phyloP scores from a whole-genome alignment of 306 rosid genomes.

The Gastrolobium villosum region DNA sequence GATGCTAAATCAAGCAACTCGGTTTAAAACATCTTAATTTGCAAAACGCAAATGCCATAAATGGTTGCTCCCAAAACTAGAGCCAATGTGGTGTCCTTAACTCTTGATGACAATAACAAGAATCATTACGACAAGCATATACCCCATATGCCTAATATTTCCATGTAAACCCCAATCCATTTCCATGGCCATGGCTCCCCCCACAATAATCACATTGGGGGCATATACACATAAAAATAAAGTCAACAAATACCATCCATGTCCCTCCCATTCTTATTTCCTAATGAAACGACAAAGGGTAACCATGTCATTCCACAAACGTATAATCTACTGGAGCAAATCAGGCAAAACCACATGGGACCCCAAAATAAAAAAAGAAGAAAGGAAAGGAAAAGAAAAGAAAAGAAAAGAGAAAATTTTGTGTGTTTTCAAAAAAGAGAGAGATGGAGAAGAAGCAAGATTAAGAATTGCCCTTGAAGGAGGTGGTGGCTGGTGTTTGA shows the following conservation, averaged over 20 bases:
- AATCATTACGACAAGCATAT: conserved; percentile 26
- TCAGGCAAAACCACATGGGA: conserved; percentile 43
- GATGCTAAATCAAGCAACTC: background rate
- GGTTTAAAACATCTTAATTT: background rate
- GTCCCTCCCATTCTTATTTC: background rate
- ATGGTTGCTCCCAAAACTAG: conserved; percentile 2
- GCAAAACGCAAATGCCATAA: conserved; percentile 4
- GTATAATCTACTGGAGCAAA: conserved; percentile 23
- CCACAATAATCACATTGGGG: background rate
- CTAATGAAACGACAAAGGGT: background rate
- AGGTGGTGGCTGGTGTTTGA: conserved; percentile 61
- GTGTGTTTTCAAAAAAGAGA: background rate
- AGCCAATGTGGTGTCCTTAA: conserved; percentile 5
- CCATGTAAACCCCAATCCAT: conserved; percentile 9
- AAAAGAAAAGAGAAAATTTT: background rate
- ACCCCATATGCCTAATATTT: conserved; percentile 1
- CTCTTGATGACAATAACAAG: background rate
- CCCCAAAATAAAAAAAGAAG: conserved; percentile 5
- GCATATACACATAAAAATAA: too few relatives aligned
- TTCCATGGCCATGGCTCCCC: background rate
- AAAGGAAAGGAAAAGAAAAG: background rate
- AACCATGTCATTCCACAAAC: background rate
- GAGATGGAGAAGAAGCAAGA: conserved; percentile 51
- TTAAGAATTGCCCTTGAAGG: conserved; percentile 41
- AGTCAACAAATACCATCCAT: background rate